Evolutionary conservation across 2,329 filamentous ascomycete genomes (phyloP).

Genomic region (Sclerotinia trifoliorum): DNA sequence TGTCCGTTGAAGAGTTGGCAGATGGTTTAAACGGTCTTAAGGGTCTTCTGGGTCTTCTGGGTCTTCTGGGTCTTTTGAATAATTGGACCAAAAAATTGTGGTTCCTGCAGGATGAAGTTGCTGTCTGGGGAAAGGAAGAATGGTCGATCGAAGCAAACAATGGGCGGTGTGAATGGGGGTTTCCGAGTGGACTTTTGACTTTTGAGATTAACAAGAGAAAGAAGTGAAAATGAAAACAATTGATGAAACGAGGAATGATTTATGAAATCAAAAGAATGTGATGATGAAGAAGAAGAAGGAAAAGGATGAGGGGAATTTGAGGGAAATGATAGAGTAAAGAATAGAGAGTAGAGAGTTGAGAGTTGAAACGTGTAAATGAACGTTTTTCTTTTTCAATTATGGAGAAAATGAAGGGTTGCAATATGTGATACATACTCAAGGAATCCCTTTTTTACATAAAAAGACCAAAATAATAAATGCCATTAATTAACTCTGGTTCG

Average conservation of each 20-base stretch:
- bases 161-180: constrained; percentile 4
- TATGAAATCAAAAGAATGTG: constrained; percentile 2
- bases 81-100: constrained; percentile 9
- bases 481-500: background rate
- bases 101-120: constrained; percentile 18
- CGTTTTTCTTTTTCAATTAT: background rate
- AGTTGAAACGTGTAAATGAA: background rate
- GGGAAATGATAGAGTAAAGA: background rate
- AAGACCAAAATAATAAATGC: background rate
- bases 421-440: background rate
- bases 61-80: background rate
- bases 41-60: background rate
- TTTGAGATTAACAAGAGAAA: background rate
- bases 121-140: constrained; percentile 2
- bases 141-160: background rate
- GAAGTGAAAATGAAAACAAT: background rate
- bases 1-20: background rate
- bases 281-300: background rate
- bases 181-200: background rate
- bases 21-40: background rate
- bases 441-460: background rate
- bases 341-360: background rate
- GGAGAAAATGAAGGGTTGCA: background rate
- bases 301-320: background rate
- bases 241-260: background rate